Percentiles rank a stretch among this genome's conserved stretches.
These are phyloP conservation scores for Pseudogymnoascus destructans DNA, from an alignment of 2,329 filamentous ascomycete genomes.

Conservation along the genomic window DNA sequence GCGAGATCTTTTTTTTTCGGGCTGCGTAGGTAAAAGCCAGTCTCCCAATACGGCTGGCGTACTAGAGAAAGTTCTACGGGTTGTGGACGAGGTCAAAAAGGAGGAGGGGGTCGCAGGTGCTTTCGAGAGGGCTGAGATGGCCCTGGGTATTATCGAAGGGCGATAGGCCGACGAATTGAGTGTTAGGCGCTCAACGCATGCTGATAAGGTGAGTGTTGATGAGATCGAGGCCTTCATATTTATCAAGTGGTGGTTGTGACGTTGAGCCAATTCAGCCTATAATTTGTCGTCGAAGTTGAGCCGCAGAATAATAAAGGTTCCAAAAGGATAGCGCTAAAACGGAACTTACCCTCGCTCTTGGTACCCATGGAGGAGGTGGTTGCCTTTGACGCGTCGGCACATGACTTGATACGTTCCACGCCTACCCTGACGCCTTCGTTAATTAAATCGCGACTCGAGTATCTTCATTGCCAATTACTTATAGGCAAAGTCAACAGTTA, in stretches of 20 bases:
- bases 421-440: neutral
- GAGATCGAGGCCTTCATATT: conserved; percentile 5
- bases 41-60: conserved; percentile 46
- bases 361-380: neutral
- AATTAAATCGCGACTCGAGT: conserved; percentile 6
- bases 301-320: conserved; percentile 5
- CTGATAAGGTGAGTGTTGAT: conserved; percentile 3
- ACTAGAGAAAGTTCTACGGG: conserved; percentile 56
- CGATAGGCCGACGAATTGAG: conserved; percentile 4
- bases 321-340: neutral
- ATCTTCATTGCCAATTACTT: neutral
- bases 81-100: conserved; percentile 30
- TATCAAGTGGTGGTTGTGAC: neutral
- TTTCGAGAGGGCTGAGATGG: conserved; percentile 1
- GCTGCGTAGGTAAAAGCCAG: conserved; percentile 72
- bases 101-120: neutral
- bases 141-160: neutral
- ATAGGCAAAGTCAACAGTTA: neutral
- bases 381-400: conserved; percentile 4
- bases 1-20: conserved; percentile 73
- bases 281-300: conserved; percentile 6
- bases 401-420: conserved; percentile 4
- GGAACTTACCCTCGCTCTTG: conserved; percentile 1
- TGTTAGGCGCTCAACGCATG: conserved; percentile 8
- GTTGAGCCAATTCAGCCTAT: neutral